Base-by-base conservation (phyloP, 495 filamentous ascomycete species). In the Penicillium nucicola region DNA sequence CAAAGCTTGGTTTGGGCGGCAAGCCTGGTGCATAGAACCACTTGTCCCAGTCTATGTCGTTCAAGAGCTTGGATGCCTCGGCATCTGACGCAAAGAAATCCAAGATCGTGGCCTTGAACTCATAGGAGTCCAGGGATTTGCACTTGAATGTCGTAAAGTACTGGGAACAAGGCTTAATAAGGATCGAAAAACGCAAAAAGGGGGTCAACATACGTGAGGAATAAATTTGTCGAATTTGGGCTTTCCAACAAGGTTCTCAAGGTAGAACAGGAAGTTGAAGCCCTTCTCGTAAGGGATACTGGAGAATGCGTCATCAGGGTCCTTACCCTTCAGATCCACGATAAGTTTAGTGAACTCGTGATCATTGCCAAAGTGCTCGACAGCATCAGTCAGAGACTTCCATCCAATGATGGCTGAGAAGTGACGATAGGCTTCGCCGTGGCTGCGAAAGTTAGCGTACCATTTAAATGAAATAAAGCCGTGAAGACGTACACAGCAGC, bases 221-320 rank as follows among this genome's bases (percentile, higher is more conserved):
- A 98, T 96, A 70, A 96, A 98, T 53, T 81, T 84, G 75, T 97
- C 86, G 70, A 90, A 98, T 60, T 89, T 86, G 34, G 84, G 75
- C 56, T 88, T 85, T n/a, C 91, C 90, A 2, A 98, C 75, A 9
- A 93, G 76, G 23, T 83, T 84, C 54, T 98, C 93, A 8, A 98
- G 78, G 55, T 88, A 80, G 65, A 86, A 96, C 44, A 98, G 74
- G 60, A 89, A 88, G 52, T 79, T 80, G 59, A 88, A 90, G 4
- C 88, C 88, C 63, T 87, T 86, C 65, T 86, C 77, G 44, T 79
- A 79, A 5, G 93, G 93, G 22, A 97, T 76, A 23, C 80, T 85
- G 42, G 87, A 92, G 70, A 96, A 98, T 6, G 91, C 89, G 71
- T 98, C 92, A 67, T 97, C 93, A 0, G 92, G 92, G 61, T 97